Evolutionary conservation across 2,329 filamentous ascomycete genomes (phyloP).

Genomic region (Aspergillus sp.): DNA sequence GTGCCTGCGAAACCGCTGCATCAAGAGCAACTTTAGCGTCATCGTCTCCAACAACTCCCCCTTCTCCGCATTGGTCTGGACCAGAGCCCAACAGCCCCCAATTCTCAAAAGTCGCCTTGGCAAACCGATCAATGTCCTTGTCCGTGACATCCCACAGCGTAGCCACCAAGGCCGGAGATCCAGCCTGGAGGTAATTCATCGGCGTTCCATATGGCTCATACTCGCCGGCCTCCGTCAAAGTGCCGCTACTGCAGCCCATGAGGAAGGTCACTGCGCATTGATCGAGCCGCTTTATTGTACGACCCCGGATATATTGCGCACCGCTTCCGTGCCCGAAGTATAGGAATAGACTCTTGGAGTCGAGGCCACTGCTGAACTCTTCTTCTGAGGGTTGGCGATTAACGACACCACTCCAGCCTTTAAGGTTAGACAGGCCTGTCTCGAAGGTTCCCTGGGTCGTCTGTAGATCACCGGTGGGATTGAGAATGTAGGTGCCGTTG

Average conservation of each 20-base stretch:
- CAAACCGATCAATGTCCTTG: slow-evolving; percentile 93
- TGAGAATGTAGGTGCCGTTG: slow-evolving; percentile 71
- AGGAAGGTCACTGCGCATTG: slow-evolving; percentile 81
- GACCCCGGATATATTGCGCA: slow-evolving; percentile 86
- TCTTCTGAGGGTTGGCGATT: slow-evolving; percentile 70
- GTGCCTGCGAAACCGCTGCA: slow-evolving; percentile 75
- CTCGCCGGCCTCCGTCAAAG: slow-evolving; percentile 75
- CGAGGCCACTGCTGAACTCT: slow-evolving; percentile 71
- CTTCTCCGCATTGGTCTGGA: slow-evolving; percentile 29
- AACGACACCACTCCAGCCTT: slow-evolving; percentile 67
- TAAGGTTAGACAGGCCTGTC: slow-evolving; percentile 56
- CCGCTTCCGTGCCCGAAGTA: slow-evolving; percentile 98
- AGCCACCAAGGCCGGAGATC: slow-evolving; percentile 80
- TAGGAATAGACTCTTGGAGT: slow-evolving; percentile 69
- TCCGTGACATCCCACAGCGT: slow-evolving; percentile 99
- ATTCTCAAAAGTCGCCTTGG: slow-evolving; percentile 72
- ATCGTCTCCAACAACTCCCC: slow-evolving; percentile 9
- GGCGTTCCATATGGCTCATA: slow-evolving; percentile 91
- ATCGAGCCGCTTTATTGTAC: slow-evolving; percentile 75
- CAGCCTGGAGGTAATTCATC: slow-evolving; percentile 87
- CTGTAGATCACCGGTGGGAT: slow-evolving; percentile 79
- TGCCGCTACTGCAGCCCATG: slow-evolving; percentile 91
- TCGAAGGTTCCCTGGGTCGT: slow-evolving; percentile 77
- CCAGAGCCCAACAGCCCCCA: slow-evolving; percentile 71
- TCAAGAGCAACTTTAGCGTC: slow-evolving; percentile 57